Conservation (phyloP, 495 filamentous ascomycete genomes). For the Tuber aestivum region DNA sequence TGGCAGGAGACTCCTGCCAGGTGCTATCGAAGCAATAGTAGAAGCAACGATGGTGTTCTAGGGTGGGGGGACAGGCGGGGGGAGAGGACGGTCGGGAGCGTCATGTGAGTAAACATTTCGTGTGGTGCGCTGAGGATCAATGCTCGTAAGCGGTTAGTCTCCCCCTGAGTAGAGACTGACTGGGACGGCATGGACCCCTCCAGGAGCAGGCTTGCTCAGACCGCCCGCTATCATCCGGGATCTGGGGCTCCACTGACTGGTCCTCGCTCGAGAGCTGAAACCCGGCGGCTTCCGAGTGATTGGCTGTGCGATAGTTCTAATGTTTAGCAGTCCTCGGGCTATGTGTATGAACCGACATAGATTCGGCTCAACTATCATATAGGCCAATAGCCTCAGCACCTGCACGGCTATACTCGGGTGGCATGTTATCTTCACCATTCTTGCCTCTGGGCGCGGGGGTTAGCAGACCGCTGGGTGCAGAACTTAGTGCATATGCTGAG, state of each 20-base stretch:
- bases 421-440: not conserved
- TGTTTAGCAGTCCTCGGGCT: not conserved
- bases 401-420: not conserved
- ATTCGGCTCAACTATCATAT: not conserved
- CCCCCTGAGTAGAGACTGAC: no score
- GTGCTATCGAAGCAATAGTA: not conserved
- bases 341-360: not conserved
- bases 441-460: not conserved
- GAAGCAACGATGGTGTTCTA: not conserved
- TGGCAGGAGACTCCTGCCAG: not conserved
- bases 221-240: no score
- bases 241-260: no score
- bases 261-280: no score
- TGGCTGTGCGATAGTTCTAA: no score
- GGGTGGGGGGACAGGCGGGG: not conserved
- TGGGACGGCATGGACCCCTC: no score
- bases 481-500: not conserved
- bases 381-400: not conserved
- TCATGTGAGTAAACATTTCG: not conserved
- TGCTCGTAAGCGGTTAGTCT: not conserved
- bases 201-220: no score
- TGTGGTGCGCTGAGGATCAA: not conserved
- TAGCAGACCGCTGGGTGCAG: not conserved
- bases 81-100: not conserved
- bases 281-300: no score